Evolutionary conservation across 2,329 filamentous ascomycete genomes (phyloP).

Genomic region (Hypoxylon sp.): DNA sequence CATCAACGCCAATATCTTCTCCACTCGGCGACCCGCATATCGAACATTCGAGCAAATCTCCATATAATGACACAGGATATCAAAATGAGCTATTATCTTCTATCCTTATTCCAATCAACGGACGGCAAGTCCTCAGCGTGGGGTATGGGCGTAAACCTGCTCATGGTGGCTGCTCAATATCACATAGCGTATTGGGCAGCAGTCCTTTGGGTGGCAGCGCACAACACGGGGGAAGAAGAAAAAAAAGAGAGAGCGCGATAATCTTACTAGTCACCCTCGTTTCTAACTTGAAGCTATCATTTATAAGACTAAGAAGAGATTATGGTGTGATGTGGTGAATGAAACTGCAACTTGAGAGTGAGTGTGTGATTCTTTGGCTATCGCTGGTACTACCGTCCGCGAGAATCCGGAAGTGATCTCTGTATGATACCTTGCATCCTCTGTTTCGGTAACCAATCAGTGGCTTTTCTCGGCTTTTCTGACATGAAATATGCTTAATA

Average conservation of each 20-base stretch:
- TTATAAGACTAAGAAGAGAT: not conserved
- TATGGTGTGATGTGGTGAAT: not conserved
- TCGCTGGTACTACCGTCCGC: not conserved
- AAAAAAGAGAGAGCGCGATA: not conserved
- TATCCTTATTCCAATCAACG: not conserved
- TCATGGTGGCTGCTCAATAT: not conserved
- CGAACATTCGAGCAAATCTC: not conserved
- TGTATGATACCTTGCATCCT: not conserved
- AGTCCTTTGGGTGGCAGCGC: not conserved
- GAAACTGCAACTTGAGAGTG: not conserved
- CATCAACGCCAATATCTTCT: not conserved
- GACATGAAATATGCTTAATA: constrained; percentile 10
- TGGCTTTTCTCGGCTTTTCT: not conserved
- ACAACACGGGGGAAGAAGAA: not conserved
- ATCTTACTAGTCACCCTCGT: not conserved
- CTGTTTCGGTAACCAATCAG: constrained; percentile 7
- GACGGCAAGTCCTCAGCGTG: not conserved
- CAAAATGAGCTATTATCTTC: not conserved
- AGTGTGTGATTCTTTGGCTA: not conserved
- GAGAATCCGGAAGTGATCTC: not conserved
- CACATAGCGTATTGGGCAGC: not conserved
- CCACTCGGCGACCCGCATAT: not conserved
- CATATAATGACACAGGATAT: not conserved
- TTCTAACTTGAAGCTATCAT: not conserved
- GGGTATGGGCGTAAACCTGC: not conserved